Evolutionary conservation across 257 asterid genomes (phyloP).

Genomic region (Capsicum rhomboideum): DNA sequence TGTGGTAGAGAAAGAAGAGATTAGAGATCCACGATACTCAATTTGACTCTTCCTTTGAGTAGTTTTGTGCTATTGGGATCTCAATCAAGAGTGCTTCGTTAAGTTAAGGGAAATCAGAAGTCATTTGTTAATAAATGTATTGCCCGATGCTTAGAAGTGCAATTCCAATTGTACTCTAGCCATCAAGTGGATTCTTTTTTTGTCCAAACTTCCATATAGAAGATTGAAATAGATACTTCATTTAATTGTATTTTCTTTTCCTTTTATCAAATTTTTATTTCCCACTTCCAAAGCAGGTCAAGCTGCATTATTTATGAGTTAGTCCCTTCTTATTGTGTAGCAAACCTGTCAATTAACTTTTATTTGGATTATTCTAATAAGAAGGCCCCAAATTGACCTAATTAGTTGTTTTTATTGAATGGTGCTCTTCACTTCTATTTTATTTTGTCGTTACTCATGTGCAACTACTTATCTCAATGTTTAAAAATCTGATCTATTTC

Average conservation of each 20-base stretch:
- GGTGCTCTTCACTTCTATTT: not conserved
- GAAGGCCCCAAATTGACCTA: not conserved
- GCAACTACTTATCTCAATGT: not conserved
- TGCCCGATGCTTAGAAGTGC: not conserved
- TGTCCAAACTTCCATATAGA: not conserved
- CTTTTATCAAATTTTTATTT: not conserved
- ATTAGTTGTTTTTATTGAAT: not conserved
- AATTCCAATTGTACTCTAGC: not conserved
- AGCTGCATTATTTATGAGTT: not conserved
- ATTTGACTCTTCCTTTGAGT: not conserved
- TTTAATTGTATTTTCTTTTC: not conserved
- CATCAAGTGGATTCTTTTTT: not conserved
- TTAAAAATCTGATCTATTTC: not conserved
- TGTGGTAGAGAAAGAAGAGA: not conserved
- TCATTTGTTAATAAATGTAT: not conserved
- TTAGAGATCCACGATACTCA: not conserved
- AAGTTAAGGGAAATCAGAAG: not conserved
- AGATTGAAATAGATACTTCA: not conserved
- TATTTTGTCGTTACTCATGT: not conserved
- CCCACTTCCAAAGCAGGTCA: not conserved
- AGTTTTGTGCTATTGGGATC: not conserved
- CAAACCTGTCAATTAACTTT: not conserved
- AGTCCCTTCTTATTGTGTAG: not conserved
- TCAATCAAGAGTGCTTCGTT: not conserved
- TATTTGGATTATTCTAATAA: too few relatives aligned